Conservation (phyloP, 2,329 filamentous ascomycete genomes). For the Verticillium dahliae region DNA sequence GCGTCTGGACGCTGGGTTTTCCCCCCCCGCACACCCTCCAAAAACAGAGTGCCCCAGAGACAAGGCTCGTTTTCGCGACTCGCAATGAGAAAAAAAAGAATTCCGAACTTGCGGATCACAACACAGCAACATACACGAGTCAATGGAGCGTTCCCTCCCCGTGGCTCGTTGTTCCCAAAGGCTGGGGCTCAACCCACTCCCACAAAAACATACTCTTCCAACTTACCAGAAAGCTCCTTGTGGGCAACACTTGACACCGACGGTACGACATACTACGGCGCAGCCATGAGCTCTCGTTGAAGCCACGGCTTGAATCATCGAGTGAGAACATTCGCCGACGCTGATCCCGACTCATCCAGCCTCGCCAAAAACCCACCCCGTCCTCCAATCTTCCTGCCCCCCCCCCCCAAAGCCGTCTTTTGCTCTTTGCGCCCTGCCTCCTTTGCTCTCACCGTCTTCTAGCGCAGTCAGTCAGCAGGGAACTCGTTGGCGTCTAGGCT, state of each 20-base stretch:
- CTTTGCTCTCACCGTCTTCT: conserved; percentile 8
- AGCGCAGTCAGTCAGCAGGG: conserved; percentile 4
- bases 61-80: no score
- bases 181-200: neutral
- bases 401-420: neutral
- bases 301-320: neutral
- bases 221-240: neutral
- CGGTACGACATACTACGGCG: neutral
- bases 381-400: no score
- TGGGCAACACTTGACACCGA: no score
- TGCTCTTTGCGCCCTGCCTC: neutral
- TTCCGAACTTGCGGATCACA: no score
- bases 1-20: no score
- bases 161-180: no score
- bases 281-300: neutral
- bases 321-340: neutral
- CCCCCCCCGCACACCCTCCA: no score
- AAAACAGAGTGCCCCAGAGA: no score
- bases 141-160: no score
- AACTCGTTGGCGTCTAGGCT: conserved; percentile 8
- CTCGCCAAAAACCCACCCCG: neutral
- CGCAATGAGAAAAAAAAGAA: no score
- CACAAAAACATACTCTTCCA: neutral
- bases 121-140: no score
- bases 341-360: neutral